Evolutionary conservation across 305 asterid species (phyloP).

Genomic region (Plantago lanceolata): DNA sequence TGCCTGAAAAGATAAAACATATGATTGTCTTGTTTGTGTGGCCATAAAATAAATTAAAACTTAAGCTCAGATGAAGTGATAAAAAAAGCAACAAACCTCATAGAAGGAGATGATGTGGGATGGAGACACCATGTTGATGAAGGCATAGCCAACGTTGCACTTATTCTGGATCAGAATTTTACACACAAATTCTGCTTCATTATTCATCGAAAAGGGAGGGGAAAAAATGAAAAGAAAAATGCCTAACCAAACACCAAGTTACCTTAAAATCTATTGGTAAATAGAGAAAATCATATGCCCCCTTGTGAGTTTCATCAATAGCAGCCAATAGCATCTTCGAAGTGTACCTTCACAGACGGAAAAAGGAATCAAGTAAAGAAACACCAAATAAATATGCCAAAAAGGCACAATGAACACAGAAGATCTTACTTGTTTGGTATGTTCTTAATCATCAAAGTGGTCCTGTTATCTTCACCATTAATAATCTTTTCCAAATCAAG

Average conservation of each 20-base stretch:
- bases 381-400: constrained; percentile 18
- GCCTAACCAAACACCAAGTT: constrained; percentile 21
- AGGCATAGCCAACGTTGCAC: constrained; percentile 97
- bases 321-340: constrained; percentile 90
- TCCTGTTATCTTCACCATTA: constrained; percentile 76
- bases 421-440: constrained; percentile 83
- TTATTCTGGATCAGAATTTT: constrained; percentile 59
- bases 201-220: no score
- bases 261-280: constrained; percentile 98
- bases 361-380: constrained; percentile 8
- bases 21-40: neutral
- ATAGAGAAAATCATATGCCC: constrained; percentile 87
- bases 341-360: constrained; percentile 60
- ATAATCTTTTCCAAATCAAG: constrained; percentile 79
- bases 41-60: neutral
- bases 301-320: constrained; percentile 85
- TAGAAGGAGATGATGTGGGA: constrained; percentile 68
- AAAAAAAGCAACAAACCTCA: constrained; percentile 48
- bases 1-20: constrained; percentile 38
- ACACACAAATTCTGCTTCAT: neutral
- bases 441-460: constrained; percentile 91
- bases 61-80: neutral
- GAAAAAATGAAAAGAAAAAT: no score
- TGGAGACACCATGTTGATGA: constrained; percentile 91
- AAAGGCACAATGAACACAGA: constrained; percentile 1